These are phyloP conservation scores for Arabis hirsuta DNA, from an alignment of 345 rosid species.

Conservation along the genomic window DNA sequence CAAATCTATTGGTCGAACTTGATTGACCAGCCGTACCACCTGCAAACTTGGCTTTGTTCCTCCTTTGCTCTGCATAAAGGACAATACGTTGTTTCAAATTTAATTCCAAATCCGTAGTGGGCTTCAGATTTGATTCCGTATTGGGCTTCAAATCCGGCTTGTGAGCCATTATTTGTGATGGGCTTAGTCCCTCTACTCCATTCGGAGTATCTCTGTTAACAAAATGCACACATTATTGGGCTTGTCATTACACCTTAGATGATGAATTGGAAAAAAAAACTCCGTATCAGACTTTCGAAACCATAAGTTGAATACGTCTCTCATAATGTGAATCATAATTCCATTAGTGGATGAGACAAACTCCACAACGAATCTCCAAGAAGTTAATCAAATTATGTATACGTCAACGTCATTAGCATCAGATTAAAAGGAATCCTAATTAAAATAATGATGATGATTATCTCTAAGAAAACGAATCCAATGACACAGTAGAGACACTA, in stretches of 20 bases:
- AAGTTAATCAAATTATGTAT: not conserved
- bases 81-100: too few relatives aligned
- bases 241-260: not conserved
- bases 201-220: too few relatives aligned
- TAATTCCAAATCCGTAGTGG: too few relatives aligned
- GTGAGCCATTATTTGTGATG: too few relatives aligned
- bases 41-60: too few relatives aligned
- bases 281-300: not conserved
- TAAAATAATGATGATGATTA: not conserved
- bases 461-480: constrained; percentile 27
- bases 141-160: too few relatives aligned
- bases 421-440: not conserved
- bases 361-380: not conserved
- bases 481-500: constrained; percentile 27
- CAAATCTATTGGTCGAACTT: too few relatives aligned
- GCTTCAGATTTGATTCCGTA: too few relatives aligned
- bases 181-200: too few relatives aligned
- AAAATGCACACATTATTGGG: not conserved
- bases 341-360: constrained; percentile 2
- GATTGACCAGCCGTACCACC: too few relatives aligned
- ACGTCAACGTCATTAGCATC: constrained; percentile 16
- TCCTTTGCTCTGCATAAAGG: too few relatives aligned
- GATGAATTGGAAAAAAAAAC: not conserved
- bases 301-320: constrained; percentile 14
- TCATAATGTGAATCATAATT: constrained; percentile 3